Evolutionary conservation across 1,139 yeast species (phyloP), one percentile per base, ranked within the genome.

Genomic region (Arxiozyma telluris): DNA sequence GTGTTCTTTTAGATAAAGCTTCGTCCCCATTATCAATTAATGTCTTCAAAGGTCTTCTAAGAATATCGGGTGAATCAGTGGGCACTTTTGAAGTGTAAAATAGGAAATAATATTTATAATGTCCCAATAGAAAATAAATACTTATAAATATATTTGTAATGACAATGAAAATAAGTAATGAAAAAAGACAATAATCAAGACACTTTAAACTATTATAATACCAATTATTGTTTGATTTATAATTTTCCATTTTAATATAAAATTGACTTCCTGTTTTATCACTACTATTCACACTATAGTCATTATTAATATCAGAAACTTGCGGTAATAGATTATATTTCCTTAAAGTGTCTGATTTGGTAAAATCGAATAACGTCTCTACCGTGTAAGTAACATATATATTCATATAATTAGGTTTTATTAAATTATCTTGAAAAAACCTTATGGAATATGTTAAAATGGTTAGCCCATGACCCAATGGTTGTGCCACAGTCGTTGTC

Each of bases 401-500:
- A 30, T 63, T 59, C 47, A 63, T 61, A 44, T 67, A 61, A 21
- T 60, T 60, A 1, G 68, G 68, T 11, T 58, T 60, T 22, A 63
- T 58, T 17, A 66, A 50, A 53, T 65, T 69, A 50, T 71, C 74
- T 52, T 72, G 72, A 56, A 69, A 54, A 12, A 71, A 59, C 47
- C 73, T 55, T 15, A 68, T 57, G 20, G 61, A 49, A 58, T 65
- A 72, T 53, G 69, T 68, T 41, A 70, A 39, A 34, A 66, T 55
- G 21, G 73, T 71, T 49, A 77, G 64, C 0, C 64, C 52, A n/a
- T 70, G 66, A 0, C 85, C 85, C 12, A 73, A 58, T 0, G 81
- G 83, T 41, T 75, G 59, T 0, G 81, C 83, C 9, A 77, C 59
- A 0, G 76, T 61, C n/a, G 64, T 62, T 11, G 80, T 73, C 57